Conservation (phyloP, 768 basidiomycete genomes). For the Russula sp. region DNA sequence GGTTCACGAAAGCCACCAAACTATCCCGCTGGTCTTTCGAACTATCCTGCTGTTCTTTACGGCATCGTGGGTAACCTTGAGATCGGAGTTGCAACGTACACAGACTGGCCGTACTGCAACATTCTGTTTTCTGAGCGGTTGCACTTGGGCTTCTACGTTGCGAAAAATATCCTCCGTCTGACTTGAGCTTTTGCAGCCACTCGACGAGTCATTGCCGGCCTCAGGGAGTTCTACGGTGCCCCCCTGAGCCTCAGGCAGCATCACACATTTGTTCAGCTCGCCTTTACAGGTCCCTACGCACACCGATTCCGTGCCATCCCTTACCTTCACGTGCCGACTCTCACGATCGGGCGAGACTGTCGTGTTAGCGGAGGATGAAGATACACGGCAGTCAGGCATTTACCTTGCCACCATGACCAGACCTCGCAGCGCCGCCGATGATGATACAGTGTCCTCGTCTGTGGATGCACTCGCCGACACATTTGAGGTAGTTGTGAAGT, state of each 20-base stretch:
- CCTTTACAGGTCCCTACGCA: not conserved
- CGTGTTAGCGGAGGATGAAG: not conserved
- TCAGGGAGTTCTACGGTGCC: not conserved
- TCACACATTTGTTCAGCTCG: not conserved
- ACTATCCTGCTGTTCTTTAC: not conserved
- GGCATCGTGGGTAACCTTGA: not conserved
- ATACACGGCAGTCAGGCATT: not conserved
- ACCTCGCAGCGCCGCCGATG: not conserved
- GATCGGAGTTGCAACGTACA: not conserved
- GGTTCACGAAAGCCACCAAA: no score
- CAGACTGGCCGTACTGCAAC: not conserved
- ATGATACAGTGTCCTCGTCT: not conserved
- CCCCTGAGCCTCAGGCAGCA: not conserved
- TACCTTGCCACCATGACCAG: not conserved
- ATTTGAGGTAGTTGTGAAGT: no score
- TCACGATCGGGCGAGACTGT: not conserved
- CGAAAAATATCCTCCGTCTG: not conserved
- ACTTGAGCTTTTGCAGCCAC: not conserved
- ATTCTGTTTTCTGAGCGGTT: not conserved
- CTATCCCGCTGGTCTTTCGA: not conserved
- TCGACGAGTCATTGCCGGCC: not conserved
- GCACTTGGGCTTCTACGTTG: not conserved
- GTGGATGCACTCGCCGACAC: not conserved
- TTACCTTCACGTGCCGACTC: not conserved
- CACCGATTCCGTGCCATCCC: not conserved